Evolutionary conservation across 768 basidiomycete species (phyloP), one percentile per base, ranked within the genome.

Genomic region (Russula compacta): DNA sequence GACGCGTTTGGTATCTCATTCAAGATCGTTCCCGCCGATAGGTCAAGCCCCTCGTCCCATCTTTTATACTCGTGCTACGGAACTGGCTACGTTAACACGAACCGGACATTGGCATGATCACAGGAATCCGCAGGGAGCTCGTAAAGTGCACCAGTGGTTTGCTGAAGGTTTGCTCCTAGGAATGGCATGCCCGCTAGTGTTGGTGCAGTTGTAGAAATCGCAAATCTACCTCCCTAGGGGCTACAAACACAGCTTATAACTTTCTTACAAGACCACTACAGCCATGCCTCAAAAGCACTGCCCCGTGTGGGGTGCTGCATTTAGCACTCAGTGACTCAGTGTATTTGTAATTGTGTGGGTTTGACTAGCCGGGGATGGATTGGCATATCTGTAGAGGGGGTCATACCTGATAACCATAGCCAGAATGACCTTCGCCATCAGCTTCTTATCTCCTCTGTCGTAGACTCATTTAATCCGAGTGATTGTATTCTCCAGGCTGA

Each of bases 41-140:
- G 77, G 1, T 74, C 78, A 17, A 77, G 83, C 62, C 70, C 76
- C 19, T 74, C 79, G 12, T 80, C 77, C 40, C 73, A 92, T 62
- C 80, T 91, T 14, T 58, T 92, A 50, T 87, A 93, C 72, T 92
- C 92, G 6, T 98, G 95, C 71, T 90, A 94, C 64, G 95, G 95
- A 11, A 83, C 86, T 24, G 95, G 97, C 48, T 94, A 94, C 71
- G 76, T 91, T 63, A 99, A 98, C 71, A 84, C 86, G 58, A 93
- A 92, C 71, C 79, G 89, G 67, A 80, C 86, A 32, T 72, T 93
- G 59, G 86, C 85, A 21, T 91, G 75, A 66, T n/a, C 35, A 15
- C 17, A 10, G 12, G 10, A 42, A 39, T 17, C 21, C 14, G 15
- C 38, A 2, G 29, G 14, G 42, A n/a, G n/a, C n/a, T n/a, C n/a